A percentile compares a stretch with the other conserved stretches of the same genome.
Evolutionary conservation across 495 filamentous ascomycete genomes (phyloP).

Genomic region (Penicillium flavigenum): DNA sequence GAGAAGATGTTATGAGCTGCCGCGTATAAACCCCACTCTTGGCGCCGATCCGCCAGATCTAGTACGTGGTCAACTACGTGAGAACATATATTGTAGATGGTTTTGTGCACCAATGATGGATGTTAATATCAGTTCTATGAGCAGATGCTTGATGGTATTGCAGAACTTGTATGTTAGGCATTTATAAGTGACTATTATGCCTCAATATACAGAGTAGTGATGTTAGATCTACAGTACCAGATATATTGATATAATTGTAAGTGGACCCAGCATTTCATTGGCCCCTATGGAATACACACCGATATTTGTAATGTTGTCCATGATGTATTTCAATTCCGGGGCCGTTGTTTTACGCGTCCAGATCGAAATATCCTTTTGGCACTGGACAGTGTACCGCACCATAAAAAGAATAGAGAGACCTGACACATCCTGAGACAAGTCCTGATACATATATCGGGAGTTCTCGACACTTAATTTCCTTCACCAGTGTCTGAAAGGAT

Average conservation of each 20-base stretch:
- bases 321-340: background rate
- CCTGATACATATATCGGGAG: background rate
- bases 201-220: no score
- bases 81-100: background rate
- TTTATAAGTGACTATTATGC: background rate
- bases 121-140: background rate
- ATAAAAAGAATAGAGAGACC: background rate
- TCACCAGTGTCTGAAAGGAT: background rate
- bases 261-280: slow-evolving; percentile 1
- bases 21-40: slow-evolving; percentile 8
- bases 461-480: background rate
- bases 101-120: background rate
- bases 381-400: background rate
- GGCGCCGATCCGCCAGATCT: slow-evolving; percentile 6
- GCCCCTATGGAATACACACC: background rate
- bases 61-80: background rate
- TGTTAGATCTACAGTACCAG: background rate
- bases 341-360: background rate
- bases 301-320: background rate
- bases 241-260: slow-evolving; percentile 4
- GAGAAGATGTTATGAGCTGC: slow-evolving; percentile 1
- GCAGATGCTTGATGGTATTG: background rate
- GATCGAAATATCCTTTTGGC: background rate
- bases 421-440: background rate
- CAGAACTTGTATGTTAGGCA: no score